Base-by-base conservation (phyloP, 805 yeast genomes). In the Kuraishia cidri region DNA sequence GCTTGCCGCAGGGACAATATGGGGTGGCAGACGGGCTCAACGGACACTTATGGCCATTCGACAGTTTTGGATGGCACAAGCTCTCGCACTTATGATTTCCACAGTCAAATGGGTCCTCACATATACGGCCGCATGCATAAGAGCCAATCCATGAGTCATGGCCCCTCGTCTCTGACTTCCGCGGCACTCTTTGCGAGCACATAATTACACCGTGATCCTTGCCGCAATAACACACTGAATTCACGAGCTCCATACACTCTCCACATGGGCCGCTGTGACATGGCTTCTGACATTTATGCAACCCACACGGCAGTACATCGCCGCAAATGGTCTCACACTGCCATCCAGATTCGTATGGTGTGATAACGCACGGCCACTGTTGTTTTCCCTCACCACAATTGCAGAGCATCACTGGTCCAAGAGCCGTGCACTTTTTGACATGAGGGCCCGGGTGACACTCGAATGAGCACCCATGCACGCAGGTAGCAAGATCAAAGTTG, bases 391-490 rank as follows among this genome's bases (percentile, higher is more conserved):
- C 68, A 2, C 96, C 96, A 61, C 97, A 87, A 19, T 64, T 61
- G 54, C 96, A 87, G 25, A 57, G 58, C 60, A 81, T 56, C 7
- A 61, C 54, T 0, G 94, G 90, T 0, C 90, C 86, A 50, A 80
- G 56, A 2, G 94, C 86, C 10, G 81, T 76, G 59, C 97, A 87
- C 17, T 62, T 62, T 25, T 62, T 62, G 1, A 85, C 75, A 54
- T 88, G 96, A 1, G 87, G 81, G 0, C 95, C 97, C 2, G 95
- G 90, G 52, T 87, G 97, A 50, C 97, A 87, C 11, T 69, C 66
- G 4, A 75, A 57, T 1, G 82, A 56, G 48, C 97, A 87, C 3
- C 75, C 71, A 50, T 87, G 97, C 2, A 76, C 66, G 50, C 96
- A 82, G 4, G 54, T 48, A 1, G 56, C 51, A 32, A 79, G 62